phyloP scores from a whole-genome alignment of 2,329 filamentous ascomycete species.

The Graphilbum sp. region DNA sequence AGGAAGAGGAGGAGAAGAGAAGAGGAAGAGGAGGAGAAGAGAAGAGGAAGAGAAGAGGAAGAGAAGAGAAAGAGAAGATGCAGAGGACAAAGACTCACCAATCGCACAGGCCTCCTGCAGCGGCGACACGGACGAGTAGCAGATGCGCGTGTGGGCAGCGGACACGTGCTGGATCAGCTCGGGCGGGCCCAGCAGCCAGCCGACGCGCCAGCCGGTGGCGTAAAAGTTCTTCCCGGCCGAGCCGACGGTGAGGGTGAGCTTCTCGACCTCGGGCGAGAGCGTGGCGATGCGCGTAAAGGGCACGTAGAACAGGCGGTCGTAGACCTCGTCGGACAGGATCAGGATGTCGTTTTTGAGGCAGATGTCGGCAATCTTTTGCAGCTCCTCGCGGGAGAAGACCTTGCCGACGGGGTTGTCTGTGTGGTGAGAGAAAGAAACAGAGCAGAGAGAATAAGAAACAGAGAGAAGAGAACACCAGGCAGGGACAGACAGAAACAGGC shows the following conservation, averaged over 20 bases:
- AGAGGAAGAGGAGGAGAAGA: too few relatives aligned
- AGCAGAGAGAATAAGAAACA: not conserved
- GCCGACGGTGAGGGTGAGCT: slow-evolving; percentile 80
- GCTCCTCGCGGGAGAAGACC: slow-evolving; percentile 72
- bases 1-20: too few relatives aligned
- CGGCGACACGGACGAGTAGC: slow-evolving; percentile 85
- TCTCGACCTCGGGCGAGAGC: slow-evolving; percentile 75
- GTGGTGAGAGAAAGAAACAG: not conserved
- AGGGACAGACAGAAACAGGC: too few relatives aligned
- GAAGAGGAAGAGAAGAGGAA: too few relatives aligned
- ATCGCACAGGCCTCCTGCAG: slow-evolving; percentile 89
- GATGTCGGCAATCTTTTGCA: slow-evolving; percentile 70
- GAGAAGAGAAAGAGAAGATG: too few relatives aligned
- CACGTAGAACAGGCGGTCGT: slow-evolving; percentile 87
- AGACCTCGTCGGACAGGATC: slow-evolving; percentile 84
- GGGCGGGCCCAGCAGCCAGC: slow-evolving; percentile 82
- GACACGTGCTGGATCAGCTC: slow-evolving; percentile 83
- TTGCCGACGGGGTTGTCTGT: slow-evolving; percentile 90
- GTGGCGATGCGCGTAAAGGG: slow-evolving; percentile 89
- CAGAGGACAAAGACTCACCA: slow-evolving; percentile 21
- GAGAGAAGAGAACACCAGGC: too few relatives aligned
- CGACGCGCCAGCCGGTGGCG: slow-evolving; percentile 88
- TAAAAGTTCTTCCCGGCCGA: slow-evolving; percentile 98
- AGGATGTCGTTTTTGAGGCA: slow-evolving; percentile 89
- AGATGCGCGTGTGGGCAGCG: slow-evolving; percentile 88